These are phyloP conservation scores for Aspergillus kassunensis DNA, from an alignment of 495 filamentous ascomycete genomes.

Conservation along the genomic window DNA sequence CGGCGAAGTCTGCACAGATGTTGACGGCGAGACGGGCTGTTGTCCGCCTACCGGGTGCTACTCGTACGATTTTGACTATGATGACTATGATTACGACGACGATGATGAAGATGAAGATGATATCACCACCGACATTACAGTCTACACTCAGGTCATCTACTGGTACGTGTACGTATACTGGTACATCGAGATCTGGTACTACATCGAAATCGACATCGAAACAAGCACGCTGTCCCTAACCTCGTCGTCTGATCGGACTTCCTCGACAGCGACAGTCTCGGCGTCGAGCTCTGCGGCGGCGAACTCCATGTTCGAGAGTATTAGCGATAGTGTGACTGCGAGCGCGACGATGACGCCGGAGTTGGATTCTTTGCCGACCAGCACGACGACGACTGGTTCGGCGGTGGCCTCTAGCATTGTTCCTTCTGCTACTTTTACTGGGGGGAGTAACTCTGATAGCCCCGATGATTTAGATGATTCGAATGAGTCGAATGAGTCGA, in stretches of 20 bases:
- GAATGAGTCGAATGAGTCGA: too few relatives aligned
- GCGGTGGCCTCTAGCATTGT: background rate
- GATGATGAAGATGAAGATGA: too few relatives aligned
- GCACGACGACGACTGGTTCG: background rate
- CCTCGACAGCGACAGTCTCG: background rate
- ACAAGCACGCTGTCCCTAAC: background rate
- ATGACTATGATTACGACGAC: too few relatives aligned
- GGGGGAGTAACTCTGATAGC: too few relatives aligned
- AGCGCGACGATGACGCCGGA: background rate
- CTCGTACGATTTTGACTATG: too few relatives aligned
- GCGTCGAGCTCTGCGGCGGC: background rate
- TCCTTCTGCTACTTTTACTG: background rate
- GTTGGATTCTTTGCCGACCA: background rate
- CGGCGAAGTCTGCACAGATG: background rate
- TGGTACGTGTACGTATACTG: constrained; percentile 11
- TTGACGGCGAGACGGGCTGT: background rate
- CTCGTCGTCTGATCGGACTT: background rate
- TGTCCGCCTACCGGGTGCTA: background rate
- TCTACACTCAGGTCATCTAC: constrained; percentile 4
- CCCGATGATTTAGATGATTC: too few relatives aligned
- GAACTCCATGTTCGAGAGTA: background rate
- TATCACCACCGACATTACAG: too few relatives aligned
- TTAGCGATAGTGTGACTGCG: background rate
- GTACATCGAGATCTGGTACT: constrained; percentile 2
- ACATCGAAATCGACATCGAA: background rate